Evolutionary conservation across 108 stramenopile species (phyloP).

Genomic region (Phaeodactylum tricornutum): DNA sequence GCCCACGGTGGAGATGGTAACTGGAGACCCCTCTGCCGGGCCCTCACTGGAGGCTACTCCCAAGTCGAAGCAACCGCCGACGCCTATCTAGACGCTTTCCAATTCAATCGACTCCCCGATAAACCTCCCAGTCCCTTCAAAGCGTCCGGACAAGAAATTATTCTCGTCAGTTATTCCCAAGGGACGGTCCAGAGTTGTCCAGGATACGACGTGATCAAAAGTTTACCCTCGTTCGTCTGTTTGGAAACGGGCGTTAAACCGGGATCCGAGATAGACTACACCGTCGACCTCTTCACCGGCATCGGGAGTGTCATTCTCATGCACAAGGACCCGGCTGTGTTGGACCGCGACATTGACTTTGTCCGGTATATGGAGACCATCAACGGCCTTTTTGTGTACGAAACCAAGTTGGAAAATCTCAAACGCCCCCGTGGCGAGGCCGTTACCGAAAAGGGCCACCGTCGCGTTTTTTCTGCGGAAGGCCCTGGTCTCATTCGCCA

Average conservation of each 20-base stretch:
- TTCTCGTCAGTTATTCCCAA: constrained; percentile 51
- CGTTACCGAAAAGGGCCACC: constrained; percentile 19
- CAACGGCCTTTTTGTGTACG: constrained; percentile 72
- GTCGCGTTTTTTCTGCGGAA: constrained; percentile 47
- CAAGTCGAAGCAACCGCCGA: constrained; percentile 75
- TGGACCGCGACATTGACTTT: constrained; percentile 62
- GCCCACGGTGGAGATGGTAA: constrained; percentile 93
- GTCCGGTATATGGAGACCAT: constrained; percentile 77
- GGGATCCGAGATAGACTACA: constrained; percentile 61
- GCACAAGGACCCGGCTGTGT: constrained; percentile 42
- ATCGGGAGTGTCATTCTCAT: constrained; percentile 71
- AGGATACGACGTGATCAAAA: constrained; percentile 65
- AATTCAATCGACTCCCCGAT: constrained; percentile 45
- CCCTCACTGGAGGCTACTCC: constrained; percentile 64
- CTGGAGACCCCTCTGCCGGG: constrained; percentile 67
- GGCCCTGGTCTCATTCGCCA: constrained; percentile 61
- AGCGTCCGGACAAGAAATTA: constrained; percentile 57
- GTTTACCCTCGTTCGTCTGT: constrained; percentile 60
- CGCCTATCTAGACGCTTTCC: constrained; percentile 64
- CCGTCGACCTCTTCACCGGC: constrained; percentile 57
- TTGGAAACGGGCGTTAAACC: constrained; percentile 43
- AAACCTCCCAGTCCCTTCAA: constrained; percentile 55
- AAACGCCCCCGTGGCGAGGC: constrained; percentile 54
- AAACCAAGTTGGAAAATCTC: constrained; percentile 51
- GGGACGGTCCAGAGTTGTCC: constrained; percentile 64